These are phyloP conservation scores for Ampelocalamus luodianensis DNA, from an alignment of 176 grass and related monocot genomes.

Conservation along the genomic window DNA sequence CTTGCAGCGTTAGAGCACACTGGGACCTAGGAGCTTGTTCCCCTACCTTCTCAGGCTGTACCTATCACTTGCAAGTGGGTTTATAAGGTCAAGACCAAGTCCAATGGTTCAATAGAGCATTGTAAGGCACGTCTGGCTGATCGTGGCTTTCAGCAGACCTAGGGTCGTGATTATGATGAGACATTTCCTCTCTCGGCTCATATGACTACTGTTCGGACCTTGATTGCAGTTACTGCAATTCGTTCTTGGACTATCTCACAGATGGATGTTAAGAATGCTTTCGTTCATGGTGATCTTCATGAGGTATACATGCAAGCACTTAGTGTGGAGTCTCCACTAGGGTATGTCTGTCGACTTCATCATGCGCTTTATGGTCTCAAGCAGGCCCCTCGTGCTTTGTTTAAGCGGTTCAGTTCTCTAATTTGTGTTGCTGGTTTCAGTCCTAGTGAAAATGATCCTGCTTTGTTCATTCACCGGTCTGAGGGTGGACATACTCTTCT, in stretches of 20 bases:
- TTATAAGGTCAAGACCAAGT: not conserved
- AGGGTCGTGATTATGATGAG: not conserved
- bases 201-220: not conserved
- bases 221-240: not conserved
- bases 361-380: not conserved
- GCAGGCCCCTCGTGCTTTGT: not conserved
- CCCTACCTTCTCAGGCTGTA: not conserved
- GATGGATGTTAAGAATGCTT: not conserved
- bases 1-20: not conserved
- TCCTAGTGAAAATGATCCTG: not conserved
- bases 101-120: not conserved
- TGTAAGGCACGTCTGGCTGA: not conserved
- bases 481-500: not conserved
- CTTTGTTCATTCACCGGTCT: not conserved
- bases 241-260: not conserved
- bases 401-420: not conserved
- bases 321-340: not conserved
- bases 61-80: not conserved
- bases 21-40: not conserved
- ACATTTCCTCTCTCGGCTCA: not conserved
- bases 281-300: not conserved
- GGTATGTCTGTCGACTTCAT: not conserved
- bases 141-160: not conserved
- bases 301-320: not conserved
- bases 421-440: not conserved